These are phyloP conservation scores for Paspalum notatum DNA, from an alignment of 176 grass and related monocot genomes.

Conservation along the genomic window DNA sequence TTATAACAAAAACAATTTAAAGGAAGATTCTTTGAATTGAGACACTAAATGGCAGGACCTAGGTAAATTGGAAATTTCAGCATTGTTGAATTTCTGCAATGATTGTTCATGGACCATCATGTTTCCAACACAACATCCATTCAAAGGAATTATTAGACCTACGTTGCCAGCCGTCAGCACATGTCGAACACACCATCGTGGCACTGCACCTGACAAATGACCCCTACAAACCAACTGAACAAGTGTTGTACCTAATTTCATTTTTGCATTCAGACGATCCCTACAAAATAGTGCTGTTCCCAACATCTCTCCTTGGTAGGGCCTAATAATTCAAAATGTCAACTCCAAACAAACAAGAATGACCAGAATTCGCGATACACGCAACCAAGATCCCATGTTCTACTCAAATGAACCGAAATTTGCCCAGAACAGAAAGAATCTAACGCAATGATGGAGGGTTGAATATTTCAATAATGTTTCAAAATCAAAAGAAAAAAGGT, in stretches of 20 bases:
- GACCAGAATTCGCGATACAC: slow-evolving; percentile 8
- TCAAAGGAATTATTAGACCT: slow-evolving; percentile 32
- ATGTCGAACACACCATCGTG: slow-evolving; percentile 30
- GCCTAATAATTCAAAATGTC: slow-evolving; percentile 40
- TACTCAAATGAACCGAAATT: slow-evolving; percentile 24
- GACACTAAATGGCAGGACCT: slow-evolving; percentile 17
- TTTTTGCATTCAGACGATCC: slow-evolving; percentile 35
- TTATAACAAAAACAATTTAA: slow-evolving; percentile 3
- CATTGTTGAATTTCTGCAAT: slow-evolving; percentile 34
- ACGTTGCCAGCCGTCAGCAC: slow-evolving; percentile 45
- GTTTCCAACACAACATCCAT: slow-evolving; percentile 34
- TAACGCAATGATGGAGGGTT: slow-evolving; percentile 29
- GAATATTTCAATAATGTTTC: slow-evolving; percentile 26
- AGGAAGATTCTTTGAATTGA: slow-evolving; percentile 38
- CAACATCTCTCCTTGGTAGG: slow-evolving; percentile 53
- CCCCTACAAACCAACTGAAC: slow-evolving; percentile 27
- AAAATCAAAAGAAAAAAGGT: slow-evolving; percentile 20
- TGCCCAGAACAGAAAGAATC: slow-evolving; percentile 26
- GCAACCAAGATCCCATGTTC: slow-evolving; percentile 35
- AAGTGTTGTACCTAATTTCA: slow-evolving; percentile 40
- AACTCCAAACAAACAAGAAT: slow-evolving; percentile 34
- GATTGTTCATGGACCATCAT: slow-evolving; percentile 48
- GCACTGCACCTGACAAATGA: slow-evolving; percentile 38
- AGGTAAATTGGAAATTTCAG: slow-evolving; percentile 28
- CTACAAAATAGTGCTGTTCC: slow-evolving; percentile 30